Evolutionary conservation across 805 yeast genomes (phyloP).

Genomic region (Kodamaea laetipori): DNA sequence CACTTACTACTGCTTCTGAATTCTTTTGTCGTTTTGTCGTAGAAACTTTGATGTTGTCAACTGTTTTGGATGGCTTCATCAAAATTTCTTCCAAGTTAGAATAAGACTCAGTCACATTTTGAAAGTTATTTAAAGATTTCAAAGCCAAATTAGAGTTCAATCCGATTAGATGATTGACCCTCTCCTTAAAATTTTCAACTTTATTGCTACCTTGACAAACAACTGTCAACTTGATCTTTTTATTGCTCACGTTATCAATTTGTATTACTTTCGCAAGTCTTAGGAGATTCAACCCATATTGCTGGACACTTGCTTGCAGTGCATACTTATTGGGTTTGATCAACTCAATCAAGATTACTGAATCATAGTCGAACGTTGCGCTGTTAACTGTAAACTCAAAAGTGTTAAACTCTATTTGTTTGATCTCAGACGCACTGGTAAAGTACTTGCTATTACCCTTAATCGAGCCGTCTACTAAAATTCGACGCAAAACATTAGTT

Average conservation of each 20-base stretch:
- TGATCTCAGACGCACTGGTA: conserved; percentile 17
- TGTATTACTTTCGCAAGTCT: conserved; percentile 16
- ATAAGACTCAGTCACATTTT: neutral
- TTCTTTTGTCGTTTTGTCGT: neutral
- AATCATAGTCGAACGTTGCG: conserved; percentile 7
- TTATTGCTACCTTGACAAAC: conserved; percentile 6
- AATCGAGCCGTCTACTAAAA: conserved; percentile 18
- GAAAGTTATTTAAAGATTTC: neutral
- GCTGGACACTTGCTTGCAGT: conserved; percentile 20
- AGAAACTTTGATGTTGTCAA: neutral
- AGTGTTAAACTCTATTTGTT: conserved; percentile 7
- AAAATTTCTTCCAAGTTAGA: conserved; percentile 1
- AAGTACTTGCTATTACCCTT: conserved; percentile 37
- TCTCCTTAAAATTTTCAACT: conserved; percentile 14
- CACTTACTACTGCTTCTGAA: neutral
- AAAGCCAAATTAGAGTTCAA: neutral
- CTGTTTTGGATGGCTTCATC: neutral
- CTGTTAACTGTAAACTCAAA: conserved; percentile 6
- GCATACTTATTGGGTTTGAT: conserved; percentile 30
- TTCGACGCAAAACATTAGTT: conserved; percentile 20
- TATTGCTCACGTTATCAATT: neutral
- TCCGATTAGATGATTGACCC: conserved; percentile 12
- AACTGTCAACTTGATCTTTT: neutral
- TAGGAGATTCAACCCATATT: conserved; percentile 25
- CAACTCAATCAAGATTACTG: conserved; percentile 26